Conservation (phyloP, 2,329 filamentous ascomycete genomes). For the Ophiostoma sp. region DNA sequence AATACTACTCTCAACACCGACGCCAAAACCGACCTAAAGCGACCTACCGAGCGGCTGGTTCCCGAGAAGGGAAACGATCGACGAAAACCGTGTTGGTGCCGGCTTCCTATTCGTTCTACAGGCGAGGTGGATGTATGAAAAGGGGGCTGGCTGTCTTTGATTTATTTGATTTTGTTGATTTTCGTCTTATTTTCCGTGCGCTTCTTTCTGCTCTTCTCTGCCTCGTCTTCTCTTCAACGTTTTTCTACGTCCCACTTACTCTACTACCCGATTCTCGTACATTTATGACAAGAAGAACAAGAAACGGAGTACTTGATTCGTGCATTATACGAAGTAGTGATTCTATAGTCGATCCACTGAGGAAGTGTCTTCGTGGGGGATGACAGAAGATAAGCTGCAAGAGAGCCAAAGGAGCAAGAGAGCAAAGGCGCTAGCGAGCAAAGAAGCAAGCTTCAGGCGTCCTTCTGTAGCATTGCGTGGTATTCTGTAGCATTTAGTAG, state of each 20-base stretch:
- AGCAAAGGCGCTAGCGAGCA: neutral
- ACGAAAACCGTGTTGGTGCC: neutral
- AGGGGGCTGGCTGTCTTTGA: neutral
- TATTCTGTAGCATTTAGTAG: neutral
- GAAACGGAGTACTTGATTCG: neutral
- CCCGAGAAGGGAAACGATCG: constrained; percentile 19
- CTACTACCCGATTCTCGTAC: neutral
- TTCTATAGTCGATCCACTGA: no score
- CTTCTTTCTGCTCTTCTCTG: neutral
- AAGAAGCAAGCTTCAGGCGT: neutral
- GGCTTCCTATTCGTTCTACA: constrained; percentile 5
- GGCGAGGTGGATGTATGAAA: neutral
- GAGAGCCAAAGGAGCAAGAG: neutral
- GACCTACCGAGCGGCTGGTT: constrained; percentile 23
- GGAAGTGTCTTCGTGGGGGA: neutral
- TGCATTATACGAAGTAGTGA: no score
- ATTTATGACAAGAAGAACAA: neutral
- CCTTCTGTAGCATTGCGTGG: neutral
- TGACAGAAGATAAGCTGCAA: neutral
- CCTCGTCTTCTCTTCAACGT: neutral
- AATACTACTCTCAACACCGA: no score
- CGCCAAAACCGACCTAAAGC: neutral
- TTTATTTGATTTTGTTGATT: neutral
- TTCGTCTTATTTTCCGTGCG: neutral
- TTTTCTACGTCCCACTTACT: neutral